phyloP scores from a whole-genome alignment of 148 eudicot species.

The Chenopodium album region DNA sequence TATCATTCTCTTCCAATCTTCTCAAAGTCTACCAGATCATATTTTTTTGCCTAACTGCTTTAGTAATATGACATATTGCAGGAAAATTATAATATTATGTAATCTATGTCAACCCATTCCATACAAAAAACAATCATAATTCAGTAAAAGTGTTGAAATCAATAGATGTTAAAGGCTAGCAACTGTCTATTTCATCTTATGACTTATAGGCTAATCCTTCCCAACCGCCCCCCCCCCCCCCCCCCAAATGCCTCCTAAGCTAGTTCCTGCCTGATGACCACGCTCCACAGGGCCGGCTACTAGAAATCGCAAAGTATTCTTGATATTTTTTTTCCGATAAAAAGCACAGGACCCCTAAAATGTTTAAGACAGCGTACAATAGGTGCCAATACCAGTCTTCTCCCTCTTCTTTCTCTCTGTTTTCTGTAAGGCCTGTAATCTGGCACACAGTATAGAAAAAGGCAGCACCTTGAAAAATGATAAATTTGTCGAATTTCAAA shows the following conservation, averaged over 20 bases:
- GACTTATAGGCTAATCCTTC: background rate
- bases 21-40: background rate
- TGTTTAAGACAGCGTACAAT: too few species aligned
- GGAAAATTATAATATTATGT: background rate
- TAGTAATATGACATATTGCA: background rate
- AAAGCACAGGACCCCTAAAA: too few species aligned
- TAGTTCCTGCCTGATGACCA: background rate
- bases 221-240: background rate
- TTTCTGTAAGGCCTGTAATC: too few species aligned
- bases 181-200: background rate
- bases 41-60: constrained; percentile 5
- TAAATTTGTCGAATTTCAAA: background rate
- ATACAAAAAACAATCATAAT: background rate
- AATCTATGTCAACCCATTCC: background rate
- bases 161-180: background rate
- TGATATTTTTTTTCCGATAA: too few species aligned
- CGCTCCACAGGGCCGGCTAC: background rate
- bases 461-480: background rate
- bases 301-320: too few species aligned
- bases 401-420: too few species aligned
- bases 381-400: too few species aligned
- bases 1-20: constrained; percentile 15
- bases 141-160: background rate
- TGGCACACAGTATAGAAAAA: too few species aligned
- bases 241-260: background rate